These are phyloP conservation scores for Suillus sp. DNA, from an alignment of 768 basidiomycete species.

Conservation along the genomic window DNA sequence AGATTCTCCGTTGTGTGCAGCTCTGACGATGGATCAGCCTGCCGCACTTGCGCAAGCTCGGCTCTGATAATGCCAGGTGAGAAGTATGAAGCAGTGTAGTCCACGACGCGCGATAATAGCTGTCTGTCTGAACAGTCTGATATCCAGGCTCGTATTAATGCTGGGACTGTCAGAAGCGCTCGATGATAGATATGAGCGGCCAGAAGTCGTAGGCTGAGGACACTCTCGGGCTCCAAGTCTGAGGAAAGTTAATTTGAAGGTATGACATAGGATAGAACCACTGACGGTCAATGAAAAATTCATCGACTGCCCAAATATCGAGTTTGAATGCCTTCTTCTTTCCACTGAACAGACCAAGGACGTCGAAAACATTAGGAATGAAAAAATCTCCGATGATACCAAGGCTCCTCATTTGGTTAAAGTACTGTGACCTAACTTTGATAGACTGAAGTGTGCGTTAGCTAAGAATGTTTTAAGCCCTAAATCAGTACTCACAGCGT, in stretches of 20 bases:
- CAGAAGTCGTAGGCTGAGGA: constrained; percentile 61
- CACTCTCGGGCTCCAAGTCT: constrained; percentile 61
- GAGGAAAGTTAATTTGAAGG: constrained; percentile 12
- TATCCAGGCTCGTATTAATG: constrained; percentile 84
- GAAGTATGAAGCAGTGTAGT: constrained; percentile 82
- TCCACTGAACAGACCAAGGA: constrained; percentile 69
- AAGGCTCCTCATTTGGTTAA: constrained; percentile 78
- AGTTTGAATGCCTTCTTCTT: constrained; percentile 73
- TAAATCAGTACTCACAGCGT: constrained; percentile 61
- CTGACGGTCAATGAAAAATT: constrained; percentile 76
- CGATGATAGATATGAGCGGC: constrained; percentile 91
- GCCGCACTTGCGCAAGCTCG: constrained; percentile 76
- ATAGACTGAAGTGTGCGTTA: constrained; percentile 60
- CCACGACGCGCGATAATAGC: constrained; percentile 70
- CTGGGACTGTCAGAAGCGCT: constrained; percentile 79
- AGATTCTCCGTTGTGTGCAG: constrained; percentile 72
- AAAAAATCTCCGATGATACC: constrained; percentile 65
- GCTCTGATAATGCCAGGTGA: constrained; percentile 85
- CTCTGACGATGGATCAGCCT: constrained; percentile 52
- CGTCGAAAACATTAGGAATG: constrained; percentile 68
- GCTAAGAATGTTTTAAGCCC: not conserved
- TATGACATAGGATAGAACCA: constrained; percentile 10
- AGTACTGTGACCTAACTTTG: constrained; percentile 82
- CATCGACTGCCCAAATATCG: constrained; percentile 84
- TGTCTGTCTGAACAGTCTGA: constrained; percentile 88